Evolutionary conservation across 306 rosid species (phyloP), one percentile per base, ranked within the genome.

Genomic region (Adenanthera pavonina): DNA sequence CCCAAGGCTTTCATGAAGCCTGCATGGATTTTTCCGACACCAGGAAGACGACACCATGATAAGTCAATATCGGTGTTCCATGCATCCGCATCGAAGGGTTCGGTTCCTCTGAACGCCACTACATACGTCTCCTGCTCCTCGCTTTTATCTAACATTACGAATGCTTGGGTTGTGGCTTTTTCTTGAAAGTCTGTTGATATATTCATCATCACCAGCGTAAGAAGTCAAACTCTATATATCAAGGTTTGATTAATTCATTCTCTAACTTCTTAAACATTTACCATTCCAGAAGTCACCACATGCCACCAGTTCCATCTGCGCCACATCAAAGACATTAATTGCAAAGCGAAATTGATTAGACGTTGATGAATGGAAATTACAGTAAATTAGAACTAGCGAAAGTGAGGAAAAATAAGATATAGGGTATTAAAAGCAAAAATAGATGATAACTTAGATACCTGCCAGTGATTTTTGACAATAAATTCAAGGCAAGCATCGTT

Each of bases 1-100:
- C 92, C 95, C 14, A 92, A 81, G 7, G 91, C 85, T 78, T 92
- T 91, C 94, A 91, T 89, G 72, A 91, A 92, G 33, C 97, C 94
- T 1, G 90, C 92, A 66, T 92, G 97, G 64, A 81, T 84, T 72
- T 54, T 88, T 52, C 92, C 97, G 0, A 75, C 74, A 2, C 79
- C 85, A 0, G 41, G 59, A 41, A 90, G 68, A 36, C 82, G 86
- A 1, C 87, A 89, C 97, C 95, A 91, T 1, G 95, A 92, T 41
- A 92, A 69, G 72, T 92, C 91, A 0, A 85, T 1, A 54, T 92
- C 92, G 0, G 92, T 70, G 77, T 87, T 81, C 94, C 95, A 92
- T 60, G 89, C 90, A 51, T 92, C 89, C 0, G 91, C 84, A 49
- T 91, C 91, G 7, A 91, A 92, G 0, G 84, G 86, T 47, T 90